These are phyloP conservation scores for Chlorella sp. DNA, from an alignment of 139 green algal species.

Conservation along the genomic window DNA sequence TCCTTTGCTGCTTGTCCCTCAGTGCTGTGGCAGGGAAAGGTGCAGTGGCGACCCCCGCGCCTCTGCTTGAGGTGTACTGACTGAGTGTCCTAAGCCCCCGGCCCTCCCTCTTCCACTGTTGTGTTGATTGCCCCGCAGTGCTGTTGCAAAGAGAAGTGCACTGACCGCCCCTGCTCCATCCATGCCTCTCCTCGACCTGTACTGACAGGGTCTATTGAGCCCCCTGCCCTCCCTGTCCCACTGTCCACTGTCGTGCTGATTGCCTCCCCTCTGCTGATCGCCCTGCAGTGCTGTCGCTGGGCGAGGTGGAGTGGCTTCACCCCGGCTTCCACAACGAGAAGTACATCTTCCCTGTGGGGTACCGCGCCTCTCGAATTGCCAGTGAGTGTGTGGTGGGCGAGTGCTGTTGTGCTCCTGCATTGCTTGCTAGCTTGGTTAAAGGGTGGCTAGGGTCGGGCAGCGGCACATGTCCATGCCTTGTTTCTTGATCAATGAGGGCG, in stretches of 20 bases:
- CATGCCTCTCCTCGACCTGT: too few relatives aligned
- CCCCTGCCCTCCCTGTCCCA: too few relatives aligned
- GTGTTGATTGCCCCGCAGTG: slow-evolving; percentile 46
- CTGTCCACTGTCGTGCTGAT: background rate
- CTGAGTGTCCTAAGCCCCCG: too few relatives aligned
- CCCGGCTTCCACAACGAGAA: slow-evolving; percentile 74
- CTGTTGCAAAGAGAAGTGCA: slow-evolving; percentile 68
- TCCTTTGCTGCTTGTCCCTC: background rate
- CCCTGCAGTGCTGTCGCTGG: slow-evolving; percentile 64
- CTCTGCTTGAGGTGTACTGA: too few relatives aligned
- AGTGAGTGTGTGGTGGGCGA: background rate
- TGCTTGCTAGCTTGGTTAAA: too few relatives aligned
- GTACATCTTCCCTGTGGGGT: slow-evolving; percentile 80
- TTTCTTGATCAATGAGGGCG: too few relatives aligned
- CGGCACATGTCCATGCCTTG: too few relatives aligned
- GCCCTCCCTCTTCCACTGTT: background rate
- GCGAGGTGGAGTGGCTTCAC: slow-evolving; percentile 71
- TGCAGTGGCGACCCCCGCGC: too few relatives aligned
- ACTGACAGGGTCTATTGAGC: too few relatives aligned
- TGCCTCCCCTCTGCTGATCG: background rate
- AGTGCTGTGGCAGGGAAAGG: too few relatives aligned
- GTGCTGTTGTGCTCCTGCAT: too few relatives aligned
- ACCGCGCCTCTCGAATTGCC: slow-evolving; percentile 40
- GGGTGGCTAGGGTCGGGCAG: too few relatives aligned
- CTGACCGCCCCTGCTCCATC: slow-evolving; percentile 69